These are phyloP conservation scores for Ophiostoma piceae DNA, from an alignment of 2,329 filamentous ascomycete species.

Conservation along the genomic window DNA sequence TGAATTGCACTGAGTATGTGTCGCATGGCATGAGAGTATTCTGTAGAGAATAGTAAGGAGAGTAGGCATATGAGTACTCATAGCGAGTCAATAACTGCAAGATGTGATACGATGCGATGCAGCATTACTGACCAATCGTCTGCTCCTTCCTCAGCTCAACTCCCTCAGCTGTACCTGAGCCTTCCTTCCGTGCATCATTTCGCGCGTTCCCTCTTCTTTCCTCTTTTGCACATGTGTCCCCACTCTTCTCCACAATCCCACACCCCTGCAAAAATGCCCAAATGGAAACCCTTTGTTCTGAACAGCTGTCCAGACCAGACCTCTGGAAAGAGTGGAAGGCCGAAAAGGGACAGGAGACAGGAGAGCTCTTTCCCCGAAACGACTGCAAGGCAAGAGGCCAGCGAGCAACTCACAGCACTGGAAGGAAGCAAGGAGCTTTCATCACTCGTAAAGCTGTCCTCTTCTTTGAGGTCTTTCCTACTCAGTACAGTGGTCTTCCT, in stretches of 20 bases:
- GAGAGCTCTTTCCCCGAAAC: conserved; percentile 14
- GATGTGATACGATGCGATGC: no score
- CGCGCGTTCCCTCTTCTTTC: neutral
- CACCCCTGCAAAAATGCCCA: neutral
- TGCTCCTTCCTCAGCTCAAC: no score
- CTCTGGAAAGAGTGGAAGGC: neutral
- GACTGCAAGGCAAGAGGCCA: neutral
- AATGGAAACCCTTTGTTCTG: neutral
- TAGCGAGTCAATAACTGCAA: no score
- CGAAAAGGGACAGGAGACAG: neutral
- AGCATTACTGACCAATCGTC: neutral
- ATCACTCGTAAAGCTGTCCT: neutral
- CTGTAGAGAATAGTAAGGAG: no score
- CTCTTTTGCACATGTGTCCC: neutral
- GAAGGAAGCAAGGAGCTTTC: neutral
- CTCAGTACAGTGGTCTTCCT: neutral
- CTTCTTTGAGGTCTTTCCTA: neutral
- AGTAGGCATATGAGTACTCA: no score
- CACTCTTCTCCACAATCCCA: neutral
- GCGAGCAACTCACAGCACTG: neutral
- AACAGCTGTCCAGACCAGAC: conserved; percentile 13
- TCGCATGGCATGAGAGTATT: no score
- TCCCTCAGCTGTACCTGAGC: neutral
- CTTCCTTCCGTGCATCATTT: neutral
- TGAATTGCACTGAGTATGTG: neutral